Evolutionary conservation across 768 basidiomycete genomes (phyloP), one percentile per base, ranked within the genome.

Genomic region (Mycena albidolilacea): DNA sequence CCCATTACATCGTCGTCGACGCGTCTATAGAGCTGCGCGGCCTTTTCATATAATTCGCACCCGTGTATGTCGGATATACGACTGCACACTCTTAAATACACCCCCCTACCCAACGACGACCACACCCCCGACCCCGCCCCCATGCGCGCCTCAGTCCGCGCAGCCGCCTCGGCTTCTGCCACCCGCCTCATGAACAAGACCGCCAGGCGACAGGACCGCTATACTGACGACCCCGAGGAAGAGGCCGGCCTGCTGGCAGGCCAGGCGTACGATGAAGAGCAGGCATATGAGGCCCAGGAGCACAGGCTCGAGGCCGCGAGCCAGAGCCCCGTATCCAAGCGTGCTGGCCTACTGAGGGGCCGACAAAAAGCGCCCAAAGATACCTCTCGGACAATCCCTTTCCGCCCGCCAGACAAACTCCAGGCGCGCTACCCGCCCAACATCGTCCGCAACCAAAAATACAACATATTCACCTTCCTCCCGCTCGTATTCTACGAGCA

Each of bases 401-500:
- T 96, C 78, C 86, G 89, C 74, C 93, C 94, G 5, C 86, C 89
- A 94, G 94, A 93, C 19, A 95, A 94, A 82, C 77, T 92, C 14
- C 93, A 91, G 77, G 87, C 86, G 41, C 86, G 85, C 75, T 95
- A 90, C 75, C 92, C 97, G 19, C 89, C 97, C 39, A 99, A 99
- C 83, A 92, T 93, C 60, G 95, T 98, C 68, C 92, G 95, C 77
- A 99, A 99, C 78, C 97, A 99, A 83, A 99, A 99, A 85, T 99
- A 99, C 88, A 97, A 97, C 80, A 87, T 94, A 66, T 90, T 95
- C 84, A 96, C 95, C n/a, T 99, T 99, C 87, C 89, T 99, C 11
- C 98, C 98, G 4, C 90, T 98, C 75, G 97, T 99, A 57, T 91
- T 99, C 81, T 99, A 98, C 82, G 97, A 99, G 81, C 97, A 99